A percentile compares a stretch with the other conserved stretches of the same genome.
These are phyloP conservation scores for Neonectria hederae DNA, from an alignment of 2,329 filamentous ascomycete species.

Conservation along the genomic window DNA sequence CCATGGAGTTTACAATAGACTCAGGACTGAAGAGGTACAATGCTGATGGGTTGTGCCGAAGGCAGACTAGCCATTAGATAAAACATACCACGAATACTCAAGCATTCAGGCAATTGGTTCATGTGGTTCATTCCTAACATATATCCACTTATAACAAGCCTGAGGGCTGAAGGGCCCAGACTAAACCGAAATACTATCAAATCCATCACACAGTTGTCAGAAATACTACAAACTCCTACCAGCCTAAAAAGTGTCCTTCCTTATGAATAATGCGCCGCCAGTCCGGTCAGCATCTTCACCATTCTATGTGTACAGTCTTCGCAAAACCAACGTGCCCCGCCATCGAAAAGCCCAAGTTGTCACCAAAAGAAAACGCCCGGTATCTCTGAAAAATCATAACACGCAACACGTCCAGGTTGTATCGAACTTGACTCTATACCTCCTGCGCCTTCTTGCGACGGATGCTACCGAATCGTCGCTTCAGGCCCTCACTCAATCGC, in stretches of 20 bases:
- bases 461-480: conserved; percentile 63
- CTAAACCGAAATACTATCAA: background rate
- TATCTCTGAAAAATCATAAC: background rate
- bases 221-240: background rate
- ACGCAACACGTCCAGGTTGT: background rate
- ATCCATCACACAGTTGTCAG: background rate
- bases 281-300: background rate
- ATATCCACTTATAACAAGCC: background rate
- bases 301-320: conserved; percentile 9
- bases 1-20: background rate
- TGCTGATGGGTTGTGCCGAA: background rate
- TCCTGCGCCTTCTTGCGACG: conserved; percentile 53
- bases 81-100: background rate
- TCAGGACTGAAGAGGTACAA: background rate
- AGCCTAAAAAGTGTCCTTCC: background rate
- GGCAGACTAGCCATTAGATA: background rate
- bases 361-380: background rate
- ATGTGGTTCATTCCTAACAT: background rate
- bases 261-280: conserved; percentile 1
- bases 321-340: background rate
- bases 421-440: conserved; percentile 8
- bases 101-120: background rate
- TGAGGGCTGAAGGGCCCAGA: background rate
- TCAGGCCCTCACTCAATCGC: conserved; percentile 60
- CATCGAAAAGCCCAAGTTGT: background rate